Percentiles rank a stretch among this genome's conserved stretches.
Evolutionary conservation across 208 protist genomes (phyloP).

Genomic region (Wallacemonas sp.): DNA sequence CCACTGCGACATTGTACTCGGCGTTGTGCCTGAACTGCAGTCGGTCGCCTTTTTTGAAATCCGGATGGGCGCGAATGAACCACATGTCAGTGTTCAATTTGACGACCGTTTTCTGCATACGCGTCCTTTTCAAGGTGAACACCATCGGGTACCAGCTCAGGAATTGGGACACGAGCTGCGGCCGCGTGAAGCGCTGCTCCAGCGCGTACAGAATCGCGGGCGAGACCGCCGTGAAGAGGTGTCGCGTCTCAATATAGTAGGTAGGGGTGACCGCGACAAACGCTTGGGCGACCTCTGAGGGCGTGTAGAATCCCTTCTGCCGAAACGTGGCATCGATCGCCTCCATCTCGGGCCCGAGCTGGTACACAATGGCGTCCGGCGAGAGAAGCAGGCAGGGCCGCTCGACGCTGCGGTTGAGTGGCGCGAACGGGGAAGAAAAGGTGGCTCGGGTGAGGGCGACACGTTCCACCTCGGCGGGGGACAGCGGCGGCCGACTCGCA

Average conservation of each 20-base stretch:
- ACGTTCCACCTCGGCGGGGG: slow-evolving; percentile 47
- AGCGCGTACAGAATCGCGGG: slow-evolving; percentile 39
- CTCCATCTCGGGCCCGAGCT: slow-evolving; percentile 55
- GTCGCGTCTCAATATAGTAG: slow-evolving; percentile 71
- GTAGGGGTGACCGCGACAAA: slow-evolving; percentile 74
- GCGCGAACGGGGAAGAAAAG: background rate
- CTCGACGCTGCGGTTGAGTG: slow-evolving; percentile 18
- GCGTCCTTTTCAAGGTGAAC: slow-evolving; percentile 43
- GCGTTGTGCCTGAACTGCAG: slow-evolving; percentile 44
- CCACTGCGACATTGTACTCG: slow-evolving; percentile 43
- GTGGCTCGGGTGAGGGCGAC: slow-evolving; percentile 36
- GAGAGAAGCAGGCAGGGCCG: slow-evolving; percentile 49
- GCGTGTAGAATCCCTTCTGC: slow-evolving; percentile 65
- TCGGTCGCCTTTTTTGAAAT: slow-evolving; percentile 57
- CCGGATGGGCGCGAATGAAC: slow-evolving; percentile 80
- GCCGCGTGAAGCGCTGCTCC: slow-evolving; percentile 25
- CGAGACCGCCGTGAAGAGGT: slow-evolving; percentile 49
- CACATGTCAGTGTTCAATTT: slow-evolving; percentile 74
- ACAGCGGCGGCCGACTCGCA: slow-evolving; percentile 41
- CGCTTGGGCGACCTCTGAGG: slow-evolving; percentile 73
- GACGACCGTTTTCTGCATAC: slow-evolving; percentile 50
- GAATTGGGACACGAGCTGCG: slow-evolving; percentile 24
- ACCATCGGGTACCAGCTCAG: slow-evolving; percentile 83
- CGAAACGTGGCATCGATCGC: slow-evolving; percentile 63
- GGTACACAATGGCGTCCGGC: slow-evolving; percentile 43